A percentile compares a stretch with the other conserved stretches of the same genome.
Conservation (phyloP, 371 early-diverging fungal species). For the Funneliformis caledonium region DNA sequence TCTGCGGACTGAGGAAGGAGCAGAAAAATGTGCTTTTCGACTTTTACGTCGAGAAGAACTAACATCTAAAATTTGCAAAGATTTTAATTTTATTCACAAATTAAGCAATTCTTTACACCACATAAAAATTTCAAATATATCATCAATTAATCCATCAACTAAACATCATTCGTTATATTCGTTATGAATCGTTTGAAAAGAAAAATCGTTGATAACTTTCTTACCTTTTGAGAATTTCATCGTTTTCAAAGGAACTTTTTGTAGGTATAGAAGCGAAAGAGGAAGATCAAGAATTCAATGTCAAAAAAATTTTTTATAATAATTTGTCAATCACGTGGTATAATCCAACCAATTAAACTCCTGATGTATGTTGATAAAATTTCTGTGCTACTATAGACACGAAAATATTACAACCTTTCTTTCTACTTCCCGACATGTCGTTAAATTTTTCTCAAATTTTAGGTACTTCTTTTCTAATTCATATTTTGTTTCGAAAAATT, state of each 20-base stretch:
- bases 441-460: neutral
- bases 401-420: neutral
- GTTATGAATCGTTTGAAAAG: neutral
- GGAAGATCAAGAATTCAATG: neutral
- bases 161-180: neutral
- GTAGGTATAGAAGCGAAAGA: neutral
- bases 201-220: neutral
- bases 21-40: constrained; percentile 98
- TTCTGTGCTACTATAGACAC: neutral
- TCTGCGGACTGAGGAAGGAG: constrained; percentile 93
- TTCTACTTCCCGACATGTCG: neutral
- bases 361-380: neutral
- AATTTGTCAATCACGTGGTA: neutral
- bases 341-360: neutral
- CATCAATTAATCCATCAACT: neutral
- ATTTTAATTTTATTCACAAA: neutral
- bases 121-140: neutral
- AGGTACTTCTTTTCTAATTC: neutral
- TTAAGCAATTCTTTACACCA: neutral
- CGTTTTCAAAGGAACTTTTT: neutral
- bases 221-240: constrained; percentile 33
- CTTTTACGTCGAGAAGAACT: constrained; percentile 94
- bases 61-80: constrained; percentile 67
- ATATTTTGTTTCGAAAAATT: neutral
- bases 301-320: neutral